A percentile compares a stretch with the other conserved stretches of the same genome.
Evolutionary conservation across 2,329 filamentous ascomycete species (phyloP).

Genomic region (Cladosporium phlei): DNA sequence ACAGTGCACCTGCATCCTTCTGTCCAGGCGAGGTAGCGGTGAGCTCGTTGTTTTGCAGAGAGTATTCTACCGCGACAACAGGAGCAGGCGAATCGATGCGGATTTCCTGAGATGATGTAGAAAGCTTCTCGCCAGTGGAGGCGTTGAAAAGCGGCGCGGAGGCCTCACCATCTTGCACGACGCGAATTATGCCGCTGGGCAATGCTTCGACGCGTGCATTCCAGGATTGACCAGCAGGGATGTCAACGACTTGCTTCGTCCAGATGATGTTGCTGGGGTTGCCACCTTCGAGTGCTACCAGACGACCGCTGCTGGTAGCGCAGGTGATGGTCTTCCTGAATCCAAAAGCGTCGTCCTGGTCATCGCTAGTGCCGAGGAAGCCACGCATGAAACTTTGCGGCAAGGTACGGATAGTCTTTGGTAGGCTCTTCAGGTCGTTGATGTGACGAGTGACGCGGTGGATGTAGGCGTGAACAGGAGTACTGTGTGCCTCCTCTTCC

Average conservation of each 20-base stretch:
- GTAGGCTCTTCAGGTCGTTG: conserved; percentile 70
- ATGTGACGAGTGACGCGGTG: conserved; percentile 81
- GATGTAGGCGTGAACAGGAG: conserved; percentile 73
- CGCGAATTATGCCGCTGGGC: conserved; percentile 51
- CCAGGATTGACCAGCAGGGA: conserved; percentile 53
- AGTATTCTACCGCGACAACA: conserved; percentile 22
- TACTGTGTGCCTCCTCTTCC: conserved; percentile 81
- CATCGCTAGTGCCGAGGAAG: conserved; percentile 34
- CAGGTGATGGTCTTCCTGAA: conserved; percentile 82
- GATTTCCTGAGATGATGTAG: conserved; percentile 5
- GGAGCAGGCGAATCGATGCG: conserved; percentile 14
- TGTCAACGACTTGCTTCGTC: conserved; percentile 60
- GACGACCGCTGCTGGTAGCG: conserved; percentile 70
- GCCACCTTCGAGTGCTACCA: conserved; percentile 75
- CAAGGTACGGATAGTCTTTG: conserved; percentile 65
- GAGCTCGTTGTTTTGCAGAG: conserved; percentile 24
- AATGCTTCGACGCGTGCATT: conserved; percentile 40
- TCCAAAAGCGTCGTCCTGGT: conserved; percentile 68
- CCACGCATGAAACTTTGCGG: conserved; percentile 62
- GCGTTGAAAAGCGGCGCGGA: conserved; percentile 24
- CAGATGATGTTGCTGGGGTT: conserved; percentile 71
- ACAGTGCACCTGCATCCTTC: conserved; percentile 37
- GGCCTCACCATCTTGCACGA: conserved; percentile 1
- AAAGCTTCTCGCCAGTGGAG: conserved; percentile 25
- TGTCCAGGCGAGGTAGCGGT: conserved; percentile 21